These are phyloP conservation scores for Podospora fimiseda DNA, from an alignment of 495 filamentous ascomycete genomes.

Conservation along the genomic window DNA sequence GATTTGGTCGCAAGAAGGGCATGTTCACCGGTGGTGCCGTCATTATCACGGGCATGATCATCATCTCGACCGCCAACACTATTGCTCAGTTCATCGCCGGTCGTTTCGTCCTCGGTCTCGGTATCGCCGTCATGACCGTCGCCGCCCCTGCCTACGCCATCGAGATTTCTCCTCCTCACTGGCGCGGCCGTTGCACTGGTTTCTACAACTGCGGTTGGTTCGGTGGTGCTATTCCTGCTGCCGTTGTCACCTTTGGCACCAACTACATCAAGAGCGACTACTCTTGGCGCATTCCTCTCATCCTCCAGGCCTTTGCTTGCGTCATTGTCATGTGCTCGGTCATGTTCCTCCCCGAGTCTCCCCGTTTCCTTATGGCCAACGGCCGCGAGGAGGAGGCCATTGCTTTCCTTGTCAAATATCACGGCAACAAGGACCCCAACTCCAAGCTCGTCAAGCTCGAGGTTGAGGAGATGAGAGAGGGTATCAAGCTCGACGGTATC, in stretches of 20 bases:
- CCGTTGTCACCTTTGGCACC: conserved; percentile 39
- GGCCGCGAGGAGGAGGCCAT: conserved; percentile 46
- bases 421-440: conserved; percentile 49
- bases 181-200: conserved; percentile 43
- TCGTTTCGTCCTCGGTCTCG: conserved; percentile 48
- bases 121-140: conserved; percentile 45
- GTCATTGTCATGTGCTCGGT: conserved; percentile 44
- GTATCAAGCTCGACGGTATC: conserved; percentile 48
- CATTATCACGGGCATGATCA: conserved; percentile 46
- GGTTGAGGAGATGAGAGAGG: conserved; percentile 54
- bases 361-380: conserved; percentile 55
- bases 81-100: conserved; percentile 42
- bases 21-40: conserved; percentile 47
- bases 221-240: conserved; percentile 44
- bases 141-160: conserved; percentile 42
- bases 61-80: conserved; percentile 31
- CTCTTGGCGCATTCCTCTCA: conserved; percentile 43
- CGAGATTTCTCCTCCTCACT: conserved; percentile 44
- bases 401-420: conserved; percentile 51
- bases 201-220: conserved; percentile 52
- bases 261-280: conserved; percentile 35
- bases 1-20: conserved; percentile 33
- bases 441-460: conserved; percentile 50
- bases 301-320: conserved; percentile 40
- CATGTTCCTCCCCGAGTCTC: conserved; percentile 58